These are phyloP conservation scores for Boletus mariae DNA, from an alignment of 1,284 basidiomycete species.

Conservation along the genomic window DNA sequence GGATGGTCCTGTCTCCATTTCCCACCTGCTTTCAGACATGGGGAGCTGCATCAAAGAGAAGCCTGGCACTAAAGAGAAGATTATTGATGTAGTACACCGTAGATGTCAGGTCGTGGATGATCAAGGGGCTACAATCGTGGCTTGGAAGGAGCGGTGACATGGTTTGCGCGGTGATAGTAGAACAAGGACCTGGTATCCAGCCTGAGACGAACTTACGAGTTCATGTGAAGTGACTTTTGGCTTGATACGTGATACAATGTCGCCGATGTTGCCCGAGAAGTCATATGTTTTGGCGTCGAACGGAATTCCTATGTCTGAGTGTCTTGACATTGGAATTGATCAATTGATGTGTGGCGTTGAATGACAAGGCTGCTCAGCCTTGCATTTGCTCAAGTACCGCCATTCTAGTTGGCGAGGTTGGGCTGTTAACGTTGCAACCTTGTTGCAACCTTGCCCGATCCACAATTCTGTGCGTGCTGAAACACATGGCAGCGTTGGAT, in stretches of 20 bases:
- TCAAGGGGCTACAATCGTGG: constrained; percentile 51
- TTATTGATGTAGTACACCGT: constrained; percentile 67
- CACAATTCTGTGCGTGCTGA: constrained; percentile 18
- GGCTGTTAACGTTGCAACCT: constrained; percentile 34
- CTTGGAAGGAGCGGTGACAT: constrained; percentile 54
- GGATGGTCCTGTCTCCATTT: constrained; percentile 50
- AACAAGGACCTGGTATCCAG: not conserved
- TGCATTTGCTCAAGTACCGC: constrained; percentile 19
- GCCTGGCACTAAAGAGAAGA: constrained; percentile 69
- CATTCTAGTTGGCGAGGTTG: constrained; percentile 9
- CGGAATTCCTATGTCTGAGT: constrained; percentile 2
- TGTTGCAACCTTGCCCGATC: constrained; percentile 19
- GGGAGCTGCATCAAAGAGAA: constrained; percentile 51
- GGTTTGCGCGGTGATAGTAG: constrained; percentile 1
- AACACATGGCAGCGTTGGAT: constrained; percentile 18
- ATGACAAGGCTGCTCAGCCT: constrained; percentile 18
- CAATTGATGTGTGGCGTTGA: constrained; percentile 26
- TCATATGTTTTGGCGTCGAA: not conserved
- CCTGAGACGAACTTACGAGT: not conserved
- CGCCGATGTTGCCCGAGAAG: not conserved
- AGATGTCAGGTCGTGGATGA: constrained; percentile 57
- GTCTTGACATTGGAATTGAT: not conserved
- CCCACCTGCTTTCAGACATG: constrained; percentile 61
- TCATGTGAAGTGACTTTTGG: constrained; percentile 1
- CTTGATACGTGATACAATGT: not conserved